phyloP scores from a whole-genome alignment of 805 yeast genomes.

The Wickerhamomyces silvicola region DNA sequence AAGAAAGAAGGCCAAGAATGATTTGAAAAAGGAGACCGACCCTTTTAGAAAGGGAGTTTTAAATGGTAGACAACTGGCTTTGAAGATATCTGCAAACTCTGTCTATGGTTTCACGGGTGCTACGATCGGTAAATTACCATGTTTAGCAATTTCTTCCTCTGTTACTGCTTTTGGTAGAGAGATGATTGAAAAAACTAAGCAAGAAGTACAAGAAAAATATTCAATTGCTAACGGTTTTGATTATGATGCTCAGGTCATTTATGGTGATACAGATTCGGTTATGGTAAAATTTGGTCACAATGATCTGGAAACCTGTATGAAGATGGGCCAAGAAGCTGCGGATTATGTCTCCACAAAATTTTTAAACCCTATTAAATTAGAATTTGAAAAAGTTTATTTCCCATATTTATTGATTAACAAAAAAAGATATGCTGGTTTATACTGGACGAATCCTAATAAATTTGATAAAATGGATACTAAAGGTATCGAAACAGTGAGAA shows the following conservation, averaged over 20 bases:
- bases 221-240: conserved; percentile 74
- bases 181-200: conserved; percentile 91
- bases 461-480: conserved; percentile 97
- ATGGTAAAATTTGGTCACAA: conserved; percentile 94
- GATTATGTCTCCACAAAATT: conserved; percentile 73
- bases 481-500: conserved; percentile 96
- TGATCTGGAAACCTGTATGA: conserved; percentile 81
- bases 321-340: conserved; percentile 92
- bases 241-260: conserved; percentile 85
- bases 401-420: conserved; percentile 93
- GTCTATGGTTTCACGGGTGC: conserved; percentile 99
- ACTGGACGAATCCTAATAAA: conserved; percentile 90
- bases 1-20: conserved; percentile 88
- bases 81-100: conserved; percentile 95
- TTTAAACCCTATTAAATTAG: conserved; percentile 83
- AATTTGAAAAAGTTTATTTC: conserved; percentile 93
- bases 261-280: conserved; percentile 99
- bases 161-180: conserved; percentile 94
- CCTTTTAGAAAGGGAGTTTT: conserved; percentile 90
- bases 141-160: conserved; percentile 92
- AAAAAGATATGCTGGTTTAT: conserved; percentile 94
- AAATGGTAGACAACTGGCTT: conserved; percentile 95
- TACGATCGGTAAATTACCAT: conserved; percentile 93
- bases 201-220: conserved; percentile 75
- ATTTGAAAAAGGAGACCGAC: conserved; percentile 86